Evolutionary conservation across 345 rosid species (phyloP), one percentile per base, ranked within the genome.

Genomic region (Linum usitatissimum): DNA sequence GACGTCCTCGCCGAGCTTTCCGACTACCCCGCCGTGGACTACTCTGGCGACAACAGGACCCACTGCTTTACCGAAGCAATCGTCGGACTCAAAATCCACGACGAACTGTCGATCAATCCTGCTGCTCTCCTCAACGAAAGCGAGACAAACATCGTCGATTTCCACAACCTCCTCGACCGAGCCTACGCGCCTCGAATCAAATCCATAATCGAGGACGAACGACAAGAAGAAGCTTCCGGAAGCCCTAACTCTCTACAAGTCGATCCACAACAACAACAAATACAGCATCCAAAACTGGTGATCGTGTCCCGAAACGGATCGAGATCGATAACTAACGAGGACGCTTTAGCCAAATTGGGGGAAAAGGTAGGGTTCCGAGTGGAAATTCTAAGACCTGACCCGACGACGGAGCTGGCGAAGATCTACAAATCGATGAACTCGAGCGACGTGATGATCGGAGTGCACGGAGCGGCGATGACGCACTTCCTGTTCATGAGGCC

Each of bases 11-110:
- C 65, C 2, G 64, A 39, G 20, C 59, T 74, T 58, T 74, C 81
- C 0, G 48, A 34, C 28, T 75, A 77, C 17, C 61, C 68, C 23
- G 63, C 63, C n/a, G 71, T 81, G 34, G 60, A 79, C 66, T 63
- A 71, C 2, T 62, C 40, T 12, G 61, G 55, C 30, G 57, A 77
- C 51, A 64, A 69, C 4, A 48, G 68, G 53, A 74, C 74, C 38
- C 82, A 75, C 18, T 80, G 87, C 75, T 80, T 78, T 67, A 77
- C 77, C 8, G 76, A 74, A 61, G 77, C 77, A 30, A 67, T 64
- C 5, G 20, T 80, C 9, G 83, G 83, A 38, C 77, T 80, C 5
- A 56, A 38, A 64, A 64, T 66, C 62, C 80, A 80, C 42, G 64
- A 61, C 40, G 56, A 55, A 56, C 45, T 78, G 18, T 73, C 73